Evolutionary conservation across 2,329 filamentous ascomycete genomes (phyloP).

Genomic region (Sporothrix luriei): DNA sequence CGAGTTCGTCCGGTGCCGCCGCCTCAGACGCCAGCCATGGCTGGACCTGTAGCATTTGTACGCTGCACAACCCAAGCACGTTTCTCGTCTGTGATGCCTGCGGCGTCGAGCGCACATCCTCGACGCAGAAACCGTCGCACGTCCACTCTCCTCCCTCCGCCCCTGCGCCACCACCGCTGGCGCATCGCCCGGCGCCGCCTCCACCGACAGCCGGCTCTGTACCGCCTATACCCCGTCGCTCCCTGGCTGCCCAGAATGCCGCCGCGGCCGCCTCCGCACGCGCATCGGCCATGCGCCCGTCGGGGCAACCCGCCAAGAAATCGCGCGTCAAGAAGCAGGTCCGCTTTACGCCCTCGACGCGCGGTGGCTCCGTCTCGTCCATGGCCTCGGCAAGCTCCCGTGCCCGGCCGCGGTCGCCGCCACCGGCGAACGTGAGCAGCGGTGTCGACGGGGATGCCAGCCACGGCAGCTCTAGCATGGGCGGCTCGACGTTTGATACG

Average conservation of each 20-base stretch:
- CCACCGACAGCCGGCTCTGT: neutral
- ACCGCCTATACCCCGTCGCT: neutral
- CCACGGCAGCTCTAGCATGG: slow-evolving; percentile 16
- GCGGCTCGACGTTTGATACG: neutral
- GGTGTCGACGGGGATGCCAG: slow-evolving; percentile 6
- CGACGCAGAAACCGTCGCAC: neutral
- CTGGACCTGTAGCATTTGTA: slow-evolving; percentile 61
- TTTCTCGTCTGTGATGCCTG: slow-evolving; percentile 62
- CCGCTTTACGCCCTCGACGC: slow-evolving; percentile 32
- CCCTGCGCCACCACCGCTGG: neutral
- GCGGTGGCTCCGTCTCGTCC: slow-evolving; percentile 27
- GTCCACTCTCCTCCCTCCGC: neutral
- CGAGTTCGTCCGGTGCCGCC: neutral
- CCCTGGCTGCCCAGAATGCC: neutral
- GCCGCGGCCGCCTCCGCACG: slow-evolving; percentile 14
- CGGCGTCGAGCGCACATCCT: slow-evolving; percentile 46
- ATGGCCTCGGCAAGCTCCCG: slow-evolving; percentile 19
- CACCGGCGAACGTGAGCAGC: neutral
- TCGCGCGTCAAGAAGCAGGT: slow-evolving; percentile 30
- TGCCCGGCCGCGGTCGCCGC: neutral
- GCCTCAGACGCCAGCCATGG: neutral
- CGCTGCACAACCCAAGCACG: slow-evolving; percentile 56
- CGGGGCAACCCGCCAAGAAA: neutral
- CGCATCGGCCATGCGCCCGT: slow-evolving; percentile 3
- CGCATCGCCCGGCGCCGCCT: slow-evolving; percentile 18